Base-by-base conservation (phyloP, 805 yeast genomes). In the Henningerozyma blattae region DNA sequence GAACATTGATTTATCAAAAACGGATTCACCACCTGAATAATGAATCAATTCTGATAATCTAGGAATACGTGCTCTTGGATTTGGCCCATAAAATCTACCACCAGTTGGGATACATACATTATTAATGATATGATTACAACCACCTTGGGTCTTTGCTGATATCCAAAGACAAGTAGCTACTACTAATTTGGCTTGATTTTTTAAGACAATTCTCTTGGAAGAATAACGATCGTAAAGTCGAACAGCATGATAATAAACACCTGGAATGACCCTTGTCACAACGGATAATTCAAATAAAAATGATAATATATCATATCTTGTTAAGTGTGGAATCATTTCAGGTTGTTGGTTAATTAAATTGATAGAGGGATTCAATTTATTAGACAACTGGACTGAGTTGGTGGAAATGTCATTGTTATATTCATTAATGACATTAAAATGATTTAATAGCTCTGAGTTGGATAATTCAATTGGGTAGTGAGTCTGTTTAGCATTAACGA, bases 91-190 rank as follows among this genome's bases (percentile, higher is more conserved):
- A 50, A 65, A 73, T 42, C 77, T 61, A 13, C 78, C 79, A 24
- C 80, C 81, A 17, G 65, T 53, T 33, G 70, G 68, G 19, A 64
- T 55, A 14, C 58, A 52, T 5, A 61, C 52, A 37, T 64, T 60
- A 48, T 72, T 72, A 35, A 72, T 67, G 44, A 74, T 71, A 54
- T 75, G 83, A 44, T 72, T 73, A 54, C 77, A 75, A 22, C 83
- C 83, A 27, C 83, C 83, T 47, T 70, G 70, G 14, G 75, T 66
- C 53, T 87, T 87, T 17, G 94, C 77, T 2, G 94, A 83, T 19
- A 89, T 70, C 96, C 96, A 89, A 27, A 87, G 61, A 37, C 94
- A 83, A 4, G 94, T 83, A 41, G 93, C 79, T 26, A 91, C 86
- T 10, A 87, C 87, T 35, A 87, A 67, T 58, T 86, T 95, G 40